Percentiles rank a stretch among this genome's conserved stretches.
Evolutionary conservation across 2,329 filamentous ascomycete genomes (phyloP).

Genomic region (Penicillium brevicompactum): DNA sequence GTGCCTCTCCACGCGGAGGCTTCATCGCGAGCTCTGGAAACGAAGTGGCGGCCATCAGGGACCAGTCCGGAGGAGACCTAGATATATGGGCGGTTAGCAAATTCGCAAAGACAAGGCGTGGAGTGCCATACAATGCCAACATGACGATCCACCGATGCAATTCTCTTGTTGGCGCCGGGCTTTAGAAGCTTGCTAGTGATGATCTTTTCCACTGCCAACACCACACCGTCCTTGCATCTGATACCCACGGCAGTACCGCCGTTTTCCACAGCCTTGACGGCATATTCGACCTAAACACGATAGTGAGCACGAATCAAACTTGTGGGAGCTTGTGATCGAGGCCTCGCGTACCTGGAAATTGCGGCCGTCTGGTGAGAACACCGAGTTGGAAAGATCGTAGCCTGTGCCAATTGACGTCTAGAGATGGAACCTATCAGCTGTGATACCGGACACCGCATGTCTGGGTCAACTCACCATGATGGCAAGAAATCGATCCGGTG

Average conservation of each 20-base stretch:
- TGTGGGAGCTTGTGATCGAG: background rate
- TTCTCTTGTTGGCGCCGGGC: conserved; percentile 93
- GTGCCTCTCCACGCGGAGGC: conserved; percentile 85
- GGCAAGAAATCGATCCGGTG: conserved; percentile 9
- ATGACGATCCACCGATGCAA: conserved; percentile 91
- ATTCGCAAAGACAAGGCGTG: background rate
- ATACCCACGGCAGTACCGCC: conserved; percentile 96
- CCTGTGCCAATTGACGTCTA: conserved; percentile 99
- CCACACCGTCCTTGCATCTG: conserved; percentile 93
- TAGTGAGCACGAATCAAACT: conserved; percentile 15
- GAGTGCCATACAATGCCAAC: conserved; percentile 76
- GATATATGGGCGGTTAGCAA: conserved; percentile 1
- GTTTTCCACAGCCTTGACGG: conserved; percentile 97
- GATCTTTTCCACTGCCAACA: conserved; percentile 95
- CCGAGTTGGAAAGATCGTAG: conserved; percentile 99
- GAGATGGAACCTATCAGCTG: conserved; percentile 17
- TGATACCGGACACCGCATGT: background rate
- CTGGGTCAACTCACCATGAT: conserved; percentile 18
- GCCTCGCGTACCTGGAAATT: conserved; percentile 79
- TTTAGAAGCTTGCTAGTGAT: conserved; percentile 94
- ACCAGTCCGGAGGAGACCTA: conserved; percentile 93
- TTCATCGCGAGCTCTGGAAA: conserved; percentile 91
- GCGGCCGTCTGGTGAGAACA: conserved; percentile 97
- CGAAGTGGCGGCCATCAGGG: conserved; percentile 93
- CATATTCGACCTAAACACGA: conserved; percentile 75